A percentile compares a stretch with the other conserved stretches of the same genome.
phyloP scores from a whole-genome alignment of 768 basidiomycete genomes.

The Russula vinacea region DNA sequence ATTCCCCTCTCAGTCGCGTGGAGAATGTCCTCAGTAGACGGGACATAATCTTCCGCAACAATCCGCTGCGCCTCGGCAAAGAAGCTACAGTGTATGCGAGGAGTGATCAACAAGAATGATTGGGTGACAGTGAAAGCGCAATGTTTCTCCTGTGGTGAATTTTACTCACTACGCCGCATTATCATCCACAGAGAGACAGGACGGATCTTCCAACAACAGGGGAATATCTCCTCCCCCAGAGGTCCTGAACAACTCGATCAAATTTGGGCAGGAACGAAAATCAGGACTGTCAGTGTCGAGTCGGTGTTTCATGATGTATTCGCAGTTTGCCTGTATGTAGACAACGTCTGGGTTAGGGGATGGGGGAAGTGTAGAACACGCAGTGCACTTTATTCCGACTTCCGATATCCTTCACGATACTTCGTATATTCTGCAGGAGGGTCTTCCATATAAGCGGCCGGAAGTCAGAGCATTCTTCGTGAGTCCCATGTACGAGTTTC shows the following conservation, averaged over 20 bases:
- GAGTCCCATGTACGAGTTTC: slow-evolving; percentile 33
- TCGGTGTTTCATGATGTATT: slow-evolving; percentile 2
- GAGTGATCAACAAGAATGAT: slow-evolving; percentile 32
- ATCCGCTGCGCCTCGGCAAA: slow-evolving; percentile 81
- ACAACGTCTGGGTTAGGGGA: not conserved
- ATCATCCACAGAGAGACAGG: not conserved
- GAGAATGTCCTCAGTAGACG: slow-evolving; percentile 80
- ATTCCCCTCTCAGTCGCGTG: slow-evolving; percentile 73
- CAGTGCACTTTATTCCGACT: slow-evolving; percentile 2
- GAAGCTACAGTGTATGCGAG: slow-evolving; percentile 59
- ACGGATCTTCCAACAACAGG: not conserved
- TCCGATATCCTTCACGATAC: not conserved
- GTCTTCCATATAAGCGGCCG: slow-evolving; percentile 10
- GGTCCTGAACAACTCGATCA: not conserved
- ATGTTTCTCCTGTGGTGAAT: not conserved
- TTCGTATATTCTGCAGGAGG: slow-evolving; percentile 8
- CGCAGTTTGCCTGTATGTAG: slow-evolving; percentile 3
- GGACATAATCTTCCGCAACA: slow-evolving; percentile 70
- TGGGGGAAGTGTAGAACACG: not conserved
- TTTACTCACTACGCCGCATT: slow-evolving; percentile 20
- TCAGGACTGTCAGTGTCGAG: slow-evolving; percentile 29
- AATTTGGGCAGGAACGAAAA: slow-evolving; percentile 29
- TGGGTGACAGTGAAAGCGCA: not conserved
- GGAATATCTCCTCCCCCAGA: slow-evolving; percentile 42
- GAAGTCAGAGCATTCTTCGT: not conserved